phyloP scores from a whole-genome alignment of 108 stramenopile genomes.

The Skeletonema costatum region DNA sequence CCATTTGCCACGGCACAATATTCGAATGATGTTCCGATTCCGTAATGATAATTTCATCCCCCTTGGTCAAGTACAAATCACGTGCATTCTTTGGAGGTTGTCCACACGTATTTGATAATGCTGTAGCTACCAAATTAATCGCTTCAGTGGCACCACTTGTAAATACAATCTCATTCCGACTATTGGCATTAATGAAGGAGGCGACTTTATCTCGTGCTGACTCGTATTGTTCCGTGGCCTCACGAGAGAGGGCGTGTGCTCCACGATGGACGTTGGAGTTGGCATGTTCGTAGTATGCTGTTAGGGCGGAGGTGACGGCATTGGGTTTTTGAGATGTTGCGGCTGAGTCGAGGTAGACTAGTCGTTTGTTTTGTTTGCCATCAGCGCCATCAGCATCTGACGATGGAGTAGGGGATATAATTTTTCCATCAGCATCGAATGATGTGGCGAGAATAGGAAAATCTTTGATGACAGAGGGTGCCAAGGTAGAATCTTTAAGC shows the following conservation, averaged over 20 bases:
- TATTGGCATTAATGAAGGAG: conserved; percentile 77
- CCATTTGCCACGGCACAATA: conserved; percentile 96
- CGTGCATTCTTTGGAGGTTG: conserved; percentile 31
- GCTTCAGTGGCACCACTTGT: conserved; percentile 91
- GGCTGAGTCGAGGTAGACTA: conserved; percentile 94
- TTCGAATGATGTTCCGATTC: conserved; percentile 96
- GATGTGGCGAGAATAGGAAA: conserved; percentile 44
- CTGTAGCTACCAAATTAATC: conserved; percentile 87
- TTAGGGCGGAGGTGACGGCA: conserved; percentile 77
- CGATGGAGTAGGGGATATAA: background rate
- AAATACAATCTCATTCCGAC: conserved; percentile 89
- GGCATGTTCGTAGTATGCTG: conserved; percentile 63
- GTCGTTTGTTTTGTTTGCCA: conserved; percentile 44
- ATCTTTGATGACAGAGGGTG: conserved; percentile 38
- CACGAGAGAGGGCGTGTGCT: conserved; percentile 84
- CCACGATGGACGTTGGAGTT: conserved; percentile 97
- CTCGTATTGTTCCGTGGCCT: conserved; percentile 92
- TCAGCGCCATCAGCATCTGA: background rate
- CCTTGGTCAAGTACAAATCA: conserved; percentile 38
- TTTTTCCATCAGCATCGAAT: conserved; percentile 40
- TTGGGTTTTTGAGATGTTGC: conserved; percentile 97
- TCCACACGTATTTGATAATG: conserved; percentile 62
- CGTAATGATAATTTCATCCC: conserved; percentile 91
- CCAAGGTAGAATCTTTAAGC: conserved; percentile 33
- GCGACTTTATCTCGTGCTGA: conserved; percentile 81